These are phyloP conservation scores for Uncinocarpus reesii DNA, from an alignment of 2,329 filamentous ascomycete species.

Conservation along the genomic window DNA sequence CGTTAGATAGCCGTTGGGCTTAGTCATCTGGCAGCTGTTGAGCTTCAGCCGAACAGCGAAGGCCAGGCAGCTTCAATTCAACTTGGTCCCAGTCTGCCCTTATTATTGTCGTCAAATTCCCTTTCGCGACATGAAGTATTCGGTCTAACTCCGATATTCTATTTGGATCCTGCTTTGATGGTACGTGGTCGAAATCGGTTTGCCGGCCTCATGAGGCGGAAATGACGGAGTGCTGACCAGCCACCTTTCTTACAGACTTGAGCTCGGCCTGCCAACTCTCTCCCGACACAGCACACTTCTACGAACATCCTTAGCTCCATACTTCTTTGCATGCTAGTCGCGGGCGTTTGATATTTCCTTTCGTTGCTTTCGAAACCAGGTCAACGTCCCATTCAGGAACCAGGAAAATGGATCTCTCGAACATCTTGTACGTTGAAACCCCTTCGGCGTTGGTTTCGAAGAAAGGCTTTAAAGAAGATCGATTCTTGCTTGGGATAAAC, in stretches of 20 bases:
- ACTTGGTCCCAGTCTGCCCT: background rate
- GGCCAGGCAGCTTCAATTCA: conserved; percentile 10
- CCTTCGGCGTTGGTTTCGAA: background rate
- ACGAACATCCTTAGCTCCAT: background rate
- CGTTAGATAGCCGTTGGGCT: background rate
- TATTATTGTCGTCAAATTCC: background rate
- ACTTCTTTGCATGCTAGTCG: background rate
- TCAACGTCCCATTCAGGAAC: too few species aligned
- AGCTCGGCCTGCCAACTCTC: background rate
- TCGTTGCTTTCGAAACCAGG: too few species aligned
- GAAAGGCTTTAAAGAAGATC: background rate
- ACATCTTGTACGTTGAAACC: conserved; percentile 15
- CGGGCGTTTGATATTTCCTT: background rate
- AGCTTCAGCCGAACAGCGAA: background rate
- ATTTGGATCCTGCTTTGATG: background rate
- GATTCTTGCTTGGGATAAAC: background rate
- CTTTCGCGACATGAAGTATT: background rate
- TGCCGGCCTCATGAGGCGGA: background rate
- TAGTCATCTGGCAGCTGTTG: background rate
- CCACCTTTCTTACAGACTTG: conserved; percentile 2
- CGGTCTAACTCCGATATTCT: background rate
- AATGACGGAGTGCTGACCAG: background rate
- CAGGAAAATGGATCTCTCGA: conserved; percentile 15
- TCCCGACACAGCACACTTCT: background rate
- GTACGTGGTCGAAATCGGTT: background rate